Percentiles rank a stretch among this genome's conserved stretches.
phyloP scores from a whole-genome alignment of 768 basidiomycete genomes.

The Chalciporus sphaerocephalus region DNA sequence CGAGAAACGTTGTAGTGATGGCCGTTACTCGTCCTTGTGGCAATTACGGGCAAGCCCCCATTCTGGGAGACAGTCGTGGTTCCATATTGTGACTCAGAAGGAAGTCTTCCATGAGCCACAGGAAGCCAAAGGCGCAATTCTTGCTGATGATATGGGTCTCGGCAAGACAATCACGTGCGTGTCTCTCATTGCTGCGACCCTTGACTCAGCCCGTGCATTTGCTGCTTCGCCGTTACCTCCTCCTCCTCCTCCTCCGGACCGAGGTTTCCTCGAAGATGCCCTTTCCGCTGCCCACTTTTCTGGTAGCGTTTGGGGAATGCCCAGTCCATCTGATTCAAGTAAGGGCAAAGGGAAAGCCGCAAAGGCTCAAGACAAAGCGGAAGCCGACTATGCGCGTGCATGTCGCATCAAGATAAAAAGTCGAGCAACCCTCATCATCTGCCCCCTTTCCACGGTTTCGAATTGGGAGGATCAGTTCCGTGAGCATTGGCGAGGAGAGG shows the following conservation, averaged over 20 bases:
- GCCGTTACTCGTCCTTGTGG: conserved; percentile 71
- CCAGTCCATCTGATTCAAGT: conserved; percentile 38
- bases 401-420: conserved; percentile 78
- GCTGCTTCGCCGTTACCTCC: conserved; percentile 50
- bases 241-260: conserved; percentile 41
- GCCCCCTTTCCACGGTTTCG: conserved; percentile 92
- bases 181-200: conserved; percentile 85
- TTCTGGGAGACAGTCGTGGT: conserved; percentile 55
- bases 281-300: conserved; percentile 59
- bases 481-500: conserved; percentile 93
- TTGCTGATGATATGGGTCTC: conserved; percentile 99
- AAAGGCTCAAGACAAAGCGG: conserved; percentile 64
- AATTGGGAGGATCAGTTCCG: conserved; percentile 99
- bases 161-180: conserved; percentile 97
- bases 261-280: conserved; percentile 25
- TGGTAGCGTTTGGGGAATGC: conserved; percentile 85
- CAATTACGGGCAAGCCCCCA: conserved; percentile 50
- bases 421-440: conserved; percentile 92
- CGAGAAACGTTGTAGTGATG: conserved; percentile 54
- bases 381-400: conserved; percentile 63
- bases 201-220: conserved; percentile 64
- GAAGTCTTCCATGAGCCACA: conserved; percentile 63
- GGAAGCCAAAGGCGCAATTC: conserved; percentile 81
- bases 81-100: conserved; percentile 79
- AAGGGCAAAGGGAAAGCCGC: conserved; percentile 67